phyloP scores from a whole-genome alignment of 257 asterid species.

The Ophiorrhiza pumila region DNA sequence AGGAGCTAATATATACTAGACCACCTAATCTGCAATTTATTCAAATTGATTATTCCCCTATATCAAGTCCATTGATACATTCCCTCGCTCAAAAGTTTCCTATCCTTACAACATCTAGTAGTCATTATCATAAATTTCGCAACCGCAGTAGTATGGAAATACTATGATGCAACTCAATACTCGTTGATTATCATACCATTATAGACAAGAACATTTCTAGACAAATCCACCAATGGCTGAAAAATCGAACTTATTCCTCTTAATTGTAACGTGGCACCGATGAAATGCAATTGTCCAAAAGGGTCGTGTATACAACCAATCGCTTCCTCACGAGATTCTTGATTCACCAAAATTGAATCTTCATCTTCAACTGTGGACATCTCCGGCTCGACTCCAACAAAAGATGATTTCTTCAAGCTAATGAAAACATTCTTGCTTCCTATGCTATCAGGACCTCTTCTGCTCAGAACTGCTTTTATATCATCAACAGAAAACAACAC shows the following conservation, averaged over 20 bases:
- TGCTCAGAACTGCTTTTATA: constrained; percentile 47
- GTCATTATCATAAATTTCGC: background rate
- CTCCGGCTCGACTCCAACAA: constrained; percentile 21
- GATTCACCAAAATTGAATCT: constrained; percentile 1
- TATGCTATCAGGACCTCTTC: constrained; percentile 93
- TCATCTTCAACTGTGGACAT: constrained; percentile 29
- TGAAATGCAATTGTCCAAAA: constrained; percentile 45
- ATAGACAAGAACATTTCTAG: constrained; percentile 78
- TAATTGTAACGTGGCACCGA: constrained; percentile 91
- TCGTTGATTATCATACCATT: constrained; percentile 47
- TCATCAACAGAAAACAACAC: constrained; percentile 50
- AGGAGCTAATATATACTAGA: background rate
- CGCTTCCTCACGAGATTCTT: constrained; percentile 10
- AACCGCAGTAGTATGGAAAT: background rate
- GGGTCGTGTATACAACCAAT: constrained; percentile 27
- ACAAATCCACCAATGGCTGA: constrained; percentile 75
- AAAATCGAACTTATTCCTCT: constrained; percentile 63
- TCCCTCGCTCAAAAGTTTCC: background rate
- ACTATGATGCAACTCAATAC: background rate
- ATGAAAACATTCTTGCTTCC: constrained; percentile 52
- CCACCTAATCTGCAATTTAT: background rate
- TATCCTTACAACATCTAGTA: background rate
- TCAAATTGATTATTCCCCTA: background rate
- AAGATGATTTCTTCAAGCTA: constrained; percentile 20
- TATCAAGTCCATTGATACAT: background rate